Percentiles rank a stretch among this genome's conserved stretches.
Conservation (phyloP, 768 basidiomycete genomes). For the Fomitopsis serialis region DNA sequence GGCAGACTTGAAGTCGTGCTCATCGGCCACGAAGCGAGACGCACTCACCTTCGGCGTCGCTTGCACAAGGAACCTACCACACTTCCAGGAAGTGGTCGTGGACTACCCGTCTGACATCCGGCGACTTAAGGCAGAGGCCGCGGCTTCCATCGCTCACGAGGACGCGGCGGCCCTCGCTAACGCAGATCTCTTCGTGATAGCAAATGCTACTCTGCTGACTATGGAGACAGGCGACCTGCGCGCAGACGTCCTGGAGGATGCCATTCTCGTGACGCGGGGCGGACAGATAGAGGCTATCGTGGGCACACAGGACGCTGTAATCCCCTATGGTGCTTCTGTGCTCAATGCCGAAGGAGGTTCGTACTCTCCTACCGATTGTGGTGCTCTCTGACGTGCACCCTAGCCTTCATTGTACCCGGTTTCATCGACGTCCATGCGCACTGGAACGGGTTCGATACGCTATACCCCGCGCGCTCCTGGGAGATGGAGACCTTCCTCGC, state of each 20-base stretch:
- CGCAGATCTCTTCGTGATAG: slow-evolving; percentile 49
- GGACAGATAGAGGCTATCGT: slow-evolving; percentile 45
- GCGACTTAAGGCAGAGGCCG: slow-evolving; percentile 51
- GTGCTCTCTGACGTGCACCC: not conserved
- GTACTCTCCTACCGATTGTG: not conserved
- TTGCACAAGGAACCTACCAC: slow-evolving; percentile 52
- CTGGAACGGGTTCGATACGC: slow-evolving; percentile 50
- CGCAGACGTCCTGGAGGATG: slow-evolving; percentile 47
- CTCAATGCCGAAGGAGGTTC: slow-evolving; percentile 61
- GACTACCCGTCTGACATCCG: slow-evolving; percentile 57
- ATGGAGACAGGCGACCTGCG: slow-evolving; percentile 52
- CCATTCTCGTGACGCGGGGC: slow-evolving; percentile 45
- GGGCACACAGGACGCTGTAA: slow-evolving; percentile 31
- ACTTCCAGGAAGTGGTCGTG: slow-evolving; percentile 53
- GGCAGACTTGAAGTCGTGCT: slow-evolving; percentile 44
- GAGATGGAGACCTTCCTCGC: slow-evolving; percentile 72
- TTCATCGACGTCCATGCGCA: slow-evolving; percentile 78
- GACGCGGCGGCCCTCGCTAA: slow-evolving; percentile 18
- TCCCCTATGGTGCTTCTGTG: slow-evolving; percentile 25
- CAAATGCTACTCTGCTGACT: slow-evolving; percentile 65
- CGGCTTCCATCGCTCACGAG: not conserved
- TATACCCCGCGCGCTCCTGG: slow-evolving; percentile 64
- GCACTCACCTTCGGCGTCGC: slow-evolving; percentile 51
- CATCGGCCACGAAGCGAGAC: slow-evolving; percentile 44
- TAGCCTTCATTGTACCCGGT: slow-evolving; percentile 64